A percentile compares a stretch with the other conserved stretches of the same genome.
phyloP scores from a whole-genome alignment of 1,284 basidiomycete species.

The Ustilago loliicola region DNA sequence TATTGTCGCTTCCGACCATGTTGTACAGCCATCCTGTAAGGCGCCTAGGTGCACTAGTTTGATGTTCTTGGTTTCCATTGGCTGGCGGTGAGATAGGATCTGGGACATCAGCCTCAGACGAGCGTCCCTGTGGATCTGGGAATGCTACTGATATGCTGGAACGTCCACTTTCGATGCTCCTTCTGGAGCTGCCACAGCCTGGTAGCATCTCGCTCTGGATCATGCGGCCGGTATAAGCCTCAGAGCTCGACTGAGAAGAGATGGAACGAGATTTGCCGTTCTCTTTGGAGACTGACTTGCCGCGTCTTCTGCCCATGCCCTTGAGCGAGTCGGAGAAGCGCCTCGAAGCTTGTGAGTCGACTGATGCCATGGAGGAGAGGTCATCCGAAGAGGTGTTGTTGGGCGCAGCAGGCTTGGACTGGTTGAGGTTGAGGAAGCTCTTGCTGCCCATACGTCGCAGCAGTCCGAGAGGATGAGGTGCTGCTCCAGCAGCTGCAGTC shows the following conservation, averaged over 20 bases:
- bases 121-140: slow-evolving; percentile 21
- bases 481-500: not conserved
- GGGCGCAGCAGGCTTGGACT: slow-evolving; percentile 18
- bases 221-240: slow-evolving; percentile 18
- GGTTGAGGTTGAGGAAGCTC: slow-evolving; percentile 42
- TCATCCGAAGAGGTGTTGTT: slow-evolving; percentile 33
- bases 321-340: slow-evolving; percentile 49
- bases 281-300: slow-evolving; percentile 30
- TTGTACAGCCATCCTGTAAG: slow-evolving; percentile 63
- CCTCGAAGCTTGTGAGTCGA: slow-evolving; percentile 33
- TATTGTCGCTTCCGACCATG: slow-evolving; percentile 53
- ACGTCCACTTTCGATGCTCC: slow-evolving; percentile 40
- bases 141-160: slow-evolving; percentile 24
- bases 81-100: not conserved
- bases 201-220: slow-evolving; percentile 20
- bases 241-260: slow-evolving; percentile 33
- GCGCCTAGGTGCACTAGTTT: slow-evolving; percentile 36
- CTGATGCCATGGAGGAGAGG: slow-evolving; percentile 21
- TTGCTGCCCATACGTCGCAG: slow-evolving; percentile 52
- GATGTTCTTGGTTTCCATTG: slow-evolving; percentile 13
- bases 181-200: slow-evolving; percentile 7
- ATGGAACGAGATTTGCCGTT: slow-evolving; percentile 18
- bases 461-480: slow-evolving; percentile 28
- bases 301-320: slow-evolving; percentile 25
- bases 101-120: slow-evolving; percentile 19